phyloP scores from a whole-genome alignment of 208 protist species.

The Acanthamoeba royreba region DNA sequence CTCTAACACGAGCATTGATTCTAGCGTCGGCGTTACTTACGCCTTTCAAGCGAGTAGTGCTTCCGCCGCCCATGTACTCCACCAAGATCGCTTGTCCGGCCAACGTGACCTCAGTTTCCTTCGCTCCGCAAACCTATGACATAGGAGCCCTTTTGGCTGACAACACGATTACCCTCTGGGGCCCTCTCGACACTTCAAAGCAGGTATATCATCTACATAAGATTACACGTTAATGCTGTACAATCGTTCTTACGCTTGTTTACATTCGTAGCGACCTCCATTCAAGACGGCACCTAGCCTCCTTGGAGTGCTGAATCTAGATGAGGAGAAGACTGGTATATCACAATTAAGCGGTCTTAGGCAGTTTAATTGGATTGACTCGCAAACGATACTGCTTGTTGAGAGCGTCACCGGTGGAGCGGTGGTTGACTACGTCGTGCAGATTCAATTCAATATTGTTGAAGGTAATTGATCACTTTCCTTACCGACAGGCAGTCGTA shows the following conservation, averaged over 20 bases:
- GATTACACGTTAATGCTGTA: not conserved
- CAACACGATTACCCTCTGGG: conserved; percentile 39
- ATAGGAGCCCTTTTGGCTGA: not conserved
- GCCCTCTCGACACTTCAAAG: not conserved
- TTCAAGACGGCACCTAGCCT: not conserved
- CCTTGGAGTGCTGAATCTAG: not conserved
- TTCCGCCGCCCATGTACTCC: conserved; percentile 73
- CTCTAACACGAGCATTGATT: too few species aligned
- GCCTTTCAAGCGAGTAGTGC: conserved; percentile 52
- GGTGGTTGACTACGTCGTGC: not conserved
- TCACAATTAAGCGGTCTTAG: not conserved
- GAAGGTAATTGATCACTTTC: too few species aligned
- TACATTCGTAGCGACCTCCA: not conserved
- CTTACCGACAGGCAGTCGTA: too few species aligned
- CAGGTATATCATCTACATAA: not conserved
- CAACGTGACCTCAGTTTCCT: not conserved
- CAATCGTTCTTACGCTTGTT: not conserved
- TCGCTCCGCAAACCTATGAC: not conserved
- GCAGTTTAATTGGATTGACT: not conserved
- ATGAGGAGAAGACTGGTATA: not conserved
- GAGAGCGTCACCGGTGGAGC: not conserved
- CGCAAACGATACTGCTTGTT: not conserved
- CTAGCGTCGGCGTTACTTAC: conserved; percentile 54
- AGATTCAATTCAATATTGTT: conserved; percentile 5
- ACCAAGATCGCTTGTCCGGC: not conserved